Evolutionary conservation across 106 monocot species (phyloP).

Genomic region (Narthecium ossifragum): DNA sequence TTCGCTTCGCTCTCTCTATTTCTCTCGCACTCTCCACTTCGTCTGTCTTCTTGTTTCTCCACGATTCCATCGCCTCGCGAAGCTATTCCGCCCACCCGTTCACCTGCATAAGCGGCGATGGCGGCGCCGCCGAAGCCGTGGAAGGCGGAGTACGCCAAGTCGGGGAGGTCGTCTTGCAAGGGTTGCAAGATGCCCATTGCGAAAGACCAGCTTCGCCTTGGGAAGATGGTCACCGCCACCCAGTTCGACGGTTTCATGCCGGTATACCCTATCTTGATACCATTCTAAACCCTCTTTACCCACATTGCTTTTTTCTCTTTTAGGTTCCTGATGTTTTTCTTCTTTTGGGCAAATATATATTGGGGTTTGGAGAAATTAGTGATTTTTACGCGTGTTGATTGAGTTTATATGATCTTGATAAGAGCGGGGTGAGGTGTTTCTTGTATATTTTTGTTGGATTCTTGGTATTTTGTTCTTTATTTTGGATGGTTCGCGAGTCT

Average conservation of each 20-base stretch:
- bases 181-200: slow-evolving; percentile 70
- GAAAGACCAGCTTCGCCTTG: slow-evolving; percentile 77
- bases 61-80: too few species aligned
- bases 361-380: not conserved
- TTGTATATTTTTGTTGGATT: too few species aligned
- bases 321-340: slow-evolving; percentile 3
- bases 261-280: too few species aligned
- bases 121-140: slow-evolving; percentile 71
- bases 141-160: slow-evolving; percentile 99
- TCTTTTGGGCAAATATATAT: not conserved
- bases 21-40: not conserved
- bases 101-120: slow-evolving; percentile 9
- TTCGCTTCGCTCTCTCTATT: not conserved
- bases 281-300: too few species aligned
- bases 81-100: not conserved
- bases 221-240: slow-evolving; percentile 79
- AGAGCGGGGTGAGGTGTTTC: too few species aligned
- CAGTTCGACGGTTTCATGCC: slow-evolving; percentile 98
- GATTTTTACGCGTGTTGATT: too few species aligned
- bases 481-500: too few species aligned
- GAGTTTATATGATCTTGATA: too few species aligned
- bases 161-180: slow-evolving; percentile 88
- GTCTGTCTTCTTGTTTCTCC: not conserved
- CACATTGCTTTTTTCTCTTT: too few species aligned
- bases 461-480: too few species aligned